Base-by-base conservation (phyloP, 2,329 filamentous ascomycete species). In the Pyricularia sp. region DNA sequence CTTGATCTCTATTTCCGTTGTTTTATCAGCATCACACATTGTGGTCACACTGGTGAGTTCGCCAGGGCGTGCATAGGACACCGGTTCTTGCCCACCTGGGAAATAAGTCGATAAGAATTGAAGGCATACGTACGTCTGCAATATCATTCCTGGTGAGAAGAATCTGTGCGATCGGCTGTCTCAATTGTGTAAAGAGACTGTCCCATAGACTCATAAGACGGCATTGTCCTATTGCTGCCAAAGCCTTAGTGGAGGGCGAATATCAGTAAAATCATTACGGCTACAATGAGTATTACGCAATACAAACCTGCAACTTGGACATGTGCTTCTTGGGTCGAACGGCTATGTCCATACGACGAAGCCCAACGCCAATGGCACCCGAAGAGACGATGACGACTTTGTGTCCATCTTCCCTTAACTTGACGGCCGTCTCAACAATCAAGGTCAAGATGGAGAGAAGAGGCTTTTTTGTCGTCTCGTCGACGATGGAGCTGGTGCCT, bases 401-500 rank as follows among this genome's bases (percentile, higher is more conserved):
- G 75, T 99, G 93, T 62, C 94, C 94, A 86, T 96, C 89, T 76
- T 93, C 89, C 69, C 88, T 87, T 59, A 99, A 82, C 72, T 87
- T 90, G 64, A 93, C 89, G 16, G 91, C 92, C 24, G 94, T 97
- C 78, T 97, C 92, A 68, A 97, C 94, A 69, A 99, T 97, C 66
- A 93, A 81, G 67, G 90, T 93, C 65, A 99, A 81, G 70, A 92
- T 96, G 4, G 93, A 94, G 53, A 99, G 83, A 44, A 97, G 84
- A 3, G 94, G 94, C 73, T 97, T 91, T 77, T 96, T 94, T 26
- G 91, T 96, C 73, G 88, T 89, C 75, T 99, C 94, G 77, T 97
- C 91, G 69, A 99, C 93, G 70, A 99, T 97, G n/a, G 94, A 97
- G 76, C 92, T 97, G 61, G 94, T 97, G 71, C 94, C 94, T 99